Evolutionary conservation across 23 red algal species (phyloP), one percentile per base, ranked within the genome.

Genomic region (Pyropia yezoensis): DNA sequence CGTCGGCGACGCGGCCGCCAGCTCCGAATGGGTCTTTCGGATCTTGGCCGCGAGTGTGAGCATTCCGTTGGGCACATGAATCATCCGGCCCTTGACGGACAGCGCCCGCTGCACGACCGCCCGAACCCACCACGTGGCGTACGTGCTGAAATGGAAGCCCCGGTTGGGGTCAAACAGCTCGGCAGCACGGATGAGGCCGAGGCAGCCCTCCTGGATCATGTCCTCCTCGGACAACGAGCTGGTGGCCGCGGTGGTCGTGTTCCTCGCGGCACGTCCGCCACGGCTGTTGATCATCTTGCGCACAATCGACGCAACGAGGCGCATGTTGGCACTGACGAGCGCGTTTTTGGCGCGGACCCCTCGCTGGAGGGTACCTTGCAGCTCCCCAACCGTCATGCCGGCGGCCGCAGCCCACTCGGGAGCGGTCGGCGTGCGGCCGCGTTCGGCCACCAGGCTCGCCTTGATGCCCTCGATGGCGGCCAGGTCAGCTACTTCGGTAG

Each of bases 41-140:
- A 95, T 80, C 17, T 66, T 68, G 13, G 75, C 33, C n/a, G 73
- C 77, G 45, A 74, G 74, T 17, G 87, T 82, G 8, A 83, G 68
- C 51, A 95, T 62, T 27, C 69, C 45, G 22, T 65, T 55, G 11
- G 82, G 90, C 17, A 95, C 65, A 19, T 81, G 79, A 65, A 95
- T 88, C 27, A 59, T 27, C 20, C 90, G 74, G n/a, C 66, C 74
- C 66, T 86, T 62, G n/a, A 28, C 69, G 1, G 71, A 75, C 18
- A 95, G 64, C 27, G 65, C 62, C 9, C 83, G 53, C 81, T 80
- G 64, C 54, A 88, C 69, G 12, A 78, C 68, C 27, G 90, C 76
- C 20, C 82, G 74, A 21, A 98, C 83, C 94, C 94, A 98, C 86
- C 81, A 90, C 30, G 85, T 87, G 5, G 94, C 94, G 61, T 89